Evolutionary conservation across 129 eudicot genomes (phyloP).

Genomic region (Ambrosia trifida): DNA sequence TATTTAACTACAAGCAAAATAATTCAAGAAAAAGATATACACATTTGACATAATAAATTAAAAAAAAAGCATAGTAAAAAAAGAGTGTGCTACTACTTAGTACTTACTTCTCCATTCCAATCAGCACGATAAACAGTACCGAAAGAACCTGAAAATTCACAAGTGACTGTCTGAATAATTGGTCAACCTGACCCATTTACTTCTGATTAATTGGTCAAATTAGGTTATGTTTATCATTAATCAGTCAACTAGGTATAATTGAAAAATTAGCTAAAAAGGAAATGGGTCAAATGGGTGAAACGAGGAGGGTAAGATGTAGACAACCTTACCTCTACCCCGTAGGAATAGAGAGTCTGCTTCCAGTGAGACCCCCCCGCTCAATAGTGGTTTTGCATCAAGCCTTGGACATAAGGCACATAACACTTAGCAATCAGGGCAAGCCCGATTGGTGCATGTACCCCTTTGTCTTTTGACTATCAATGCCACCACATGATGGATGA

Average conservation of each 20-base stretch:
- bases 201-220: background rate
- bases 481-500: too few relatives aligned
- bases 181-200: background rate
- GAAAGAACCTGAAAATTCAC: constrained; percentile 72
- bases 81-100: constrained; percentile 54
- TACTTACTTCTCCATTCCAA: constrained; percentile 97
- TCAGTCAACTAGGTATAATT: background rate
- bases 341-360: too few relatives aligned
- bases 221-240: background rate
- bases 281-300: background rate
- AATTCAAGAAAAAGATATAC: background rate
- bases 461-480: too few relatives aligned
- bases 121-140: constrained; percentile 94
- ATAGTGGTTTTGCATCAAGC: too few relatives aligned
- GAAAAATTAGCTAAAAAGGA: background rate
- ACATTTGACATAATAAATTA: background rate
- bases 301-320: too few relatives aligned
- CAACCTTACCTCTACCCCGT: too few relatives aligned
- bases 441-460: too few relatives aligned
- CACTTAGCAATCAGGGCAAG: too few relatives aligned
- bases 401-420: too few relatives aligned
- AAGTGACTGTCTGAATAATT: constrained; percentile 3
- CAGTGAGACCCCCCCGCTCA: too few relatives aligned
- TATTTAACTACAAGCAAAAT: constrained; percentile 3
- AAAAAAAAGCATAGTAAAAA: background rate